Percentiles rank a stretch among this genome's conserved stretches.
Conservation (phyloP, 1,284 basidiomycete genomes). For the Tausonia pullulans region DNA sequence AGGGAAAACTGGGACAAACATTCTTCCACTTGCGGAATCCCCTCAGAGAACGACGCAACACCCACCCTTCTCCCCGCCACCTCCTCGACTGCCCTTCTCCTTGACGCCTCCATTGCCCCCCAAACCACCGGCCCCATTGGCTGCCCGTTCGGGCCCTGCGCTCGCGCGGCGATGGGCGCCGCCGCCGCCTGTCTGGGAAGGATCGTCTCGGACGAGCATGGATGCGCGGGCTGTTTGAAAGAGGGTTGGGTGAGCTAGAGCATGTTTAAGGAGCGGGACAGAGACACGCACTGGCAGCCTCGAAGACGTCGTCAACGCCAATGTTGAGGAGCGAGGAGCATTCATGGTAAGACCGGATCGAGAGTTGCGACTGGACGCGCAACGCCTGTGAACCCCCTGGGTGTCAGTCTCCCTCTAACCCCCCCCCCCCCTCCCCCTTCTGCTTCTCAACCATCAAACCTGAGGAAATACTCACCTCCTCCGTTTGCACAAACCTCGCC, state of each 20-base stretch:
- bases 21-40: not conserved
- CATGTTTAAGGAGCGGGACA: conserved; percentile 25
- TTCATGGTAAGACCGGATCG: conserved; percentile 68
- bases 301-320: conserved; percentile 90
- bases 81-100: conserved; percentile 1
- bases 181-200: conserved; percentile 45
- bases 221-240: conserved; percentile 48
- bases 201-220: conserved; percentile 81
- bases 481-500: conserved; percentile 33
- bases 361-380: conserved; percentile 1
- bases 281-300: conserved; percentile 52
- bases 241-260: no score
- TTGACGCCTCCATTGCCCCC: not conserved
- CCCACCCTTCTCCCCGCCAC: conserved; percentile 22
- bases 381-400: not conserved
- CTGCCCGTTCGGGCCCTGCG: conserved; percentile 38
- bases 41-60: conserved; percentile 37
- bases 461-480: conserved; percentile 30
- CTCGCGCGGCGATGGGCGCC: conserved; percentile 40
- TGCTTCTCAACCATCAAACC: not conserved
- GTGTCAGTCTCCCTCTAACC: not conserved
- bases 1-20: no score
- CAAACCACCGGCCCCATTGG: conserved; percentile 19
- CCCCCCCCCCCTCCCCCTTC: not conserved
- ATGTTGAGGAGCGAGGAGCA: conserved; percentile 83